Base-by-base conservation (phyloP, 345 rosid species). In the Pistacia vera region DNA sequence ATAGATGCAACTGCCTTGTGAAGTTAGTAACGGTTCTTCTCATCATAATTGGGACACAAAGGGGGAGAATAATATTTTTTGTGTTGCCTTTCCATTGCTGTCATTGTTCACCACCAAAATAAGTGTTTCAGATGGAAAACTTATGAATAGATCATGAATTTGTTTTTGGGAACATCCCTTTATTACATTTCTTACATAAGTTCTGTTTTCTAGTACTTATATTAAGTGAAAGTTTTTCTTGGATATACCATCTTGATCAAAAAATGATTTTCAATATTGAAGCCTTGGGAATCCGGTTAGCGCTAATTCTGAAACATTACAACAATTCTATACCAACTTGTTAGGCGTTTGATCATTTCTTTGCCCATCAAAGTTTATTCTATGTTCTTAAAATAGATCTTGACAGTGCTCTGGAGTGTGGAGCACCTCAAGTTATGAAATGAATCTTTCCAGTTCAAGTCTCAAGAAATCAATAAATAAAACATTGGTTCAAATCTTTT, bases 1-100 rank as follows among this genome's bases (percentile, higher is more conserved):
- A 72, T 44, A 72, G 20, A 30, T 63, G 58, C 68, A 62, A 46
- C 67, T 48, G 44, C 9, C 66, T 17, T 49, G 33, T 33, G 38
- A 46, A 44, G 67, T 60, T 17, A 62, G 68, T 16, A 11, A 16
- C 28, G 38, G 38, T 1, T 6, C 52, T 16, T 35, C 74, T 17
- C 46, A 33, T 11, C 61, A 17, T 33, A 69, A n/a, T 68, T 14
- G 20, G 35, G 71, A 22, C 60, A 54, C 38, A 3, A 3, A 14
- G 7, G 10, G 35, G 74, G 51, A 41, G 75, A 41, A 8, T 41
- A 41, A 25, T 25, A 44, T 61, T 4, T 4, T 61, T 72, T 72
- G 30, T 28, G 44, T 46, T 61, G 48, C 59, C 66, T 1, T 72
- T 44, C 25, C 4, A 25, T 71, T 10, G 63, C 22, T 57, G 13